Evolutionary conservation across 495 filamentous ascomycete genomes (phyloP).

Genomic region (Pseudotulostoma volvatum): DNA sequence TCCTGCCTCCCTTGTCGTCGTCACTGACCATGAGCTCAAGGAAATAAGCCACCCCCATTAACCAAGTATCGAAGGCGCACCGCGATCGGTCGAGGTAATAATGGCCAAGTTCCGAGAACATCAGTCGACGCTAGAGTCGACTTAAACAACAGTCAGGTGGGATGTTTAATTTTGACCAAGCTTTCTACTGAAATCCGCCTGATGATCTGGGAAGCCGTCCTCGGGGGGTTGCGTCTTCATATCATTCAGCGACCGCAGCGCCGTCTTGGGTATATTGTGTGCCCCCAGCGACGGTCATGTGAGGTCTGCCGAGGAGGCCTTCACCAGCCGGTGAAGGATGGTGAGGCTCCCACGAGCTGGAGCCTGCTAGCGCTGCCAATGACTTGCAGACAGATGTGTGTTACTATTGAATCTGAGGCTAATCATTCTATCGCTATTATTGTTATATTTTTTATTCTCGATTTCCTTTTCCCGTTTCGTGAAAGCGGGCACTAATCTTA

Average conservation of each 20-base stretch:
- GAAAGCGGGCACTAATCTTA: not conserved
- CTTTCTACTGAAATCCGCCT: constrained; percentile 30
- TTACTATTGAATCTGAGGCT: no score
- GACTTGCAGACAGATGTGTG: constrained; percentile 19
- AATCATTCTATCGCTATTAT: constrained; percentile 4
- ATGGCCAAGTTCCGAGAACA: constrained; percentile 2
- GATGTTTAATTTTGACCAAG: constrained; percentile 22
- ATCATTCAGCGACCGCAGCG: constrained; percentile 22
- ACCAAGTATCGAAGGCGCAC: constrained; percentile 7
- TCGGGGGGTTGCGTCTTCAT: constrained; percentile 22
- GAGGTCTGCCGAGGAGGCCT: constrained; percentile 23
- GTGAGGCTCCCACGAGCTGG: constrained; percentile 1
- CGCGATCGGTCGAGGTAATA: constrained; percentile 2
- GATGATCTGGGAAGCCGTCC: constrained; percentile 29
- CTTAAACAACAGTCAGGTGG: constrained; percentile 10
- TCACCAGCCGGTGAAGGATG: constrained; percentile 9
- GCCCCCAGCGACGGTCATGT: constrained; percentile 14
- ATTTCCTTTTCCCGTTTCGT: not conserved
- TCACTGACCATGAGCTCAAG: constrained; percentile 5
- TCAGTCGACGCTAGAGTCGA: constrained; percentile 5
- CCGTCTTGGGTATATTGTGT: constrained; percentile 25
- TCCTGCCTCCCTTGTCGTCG: not conserved
- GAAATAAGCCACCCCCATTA: constrained; percentile 25
- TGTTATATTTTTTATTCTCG: not conserved
- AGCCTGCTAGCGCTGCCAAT: constrained; percentile 11